Conservation (phyloP, 2,329 filamentous ascomycete species). For the Talaromyces sp. region DNA sequence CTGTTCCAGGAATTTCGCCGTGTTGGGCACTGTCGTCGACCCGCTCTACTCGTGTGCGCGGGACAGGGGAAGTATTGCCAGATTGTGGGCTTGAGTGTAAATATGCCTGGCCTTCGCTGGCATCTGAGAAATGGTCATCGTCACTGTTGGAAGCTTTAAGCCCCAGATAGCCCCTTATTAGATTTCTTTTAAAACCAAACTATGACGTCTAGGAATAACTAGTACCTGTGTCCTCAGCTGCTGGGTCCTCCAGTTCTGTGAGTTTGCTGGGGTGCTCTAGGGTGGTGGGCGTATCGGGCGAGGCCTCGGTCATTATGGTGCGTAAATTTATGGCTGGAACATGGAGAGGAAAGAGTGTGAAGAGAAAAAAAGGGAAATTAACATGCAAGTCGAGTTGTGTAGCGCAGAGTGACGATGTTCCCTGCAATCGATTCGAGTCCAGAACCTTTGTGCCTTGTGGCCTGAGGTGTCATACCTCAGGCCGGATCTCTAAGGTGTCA, state of each 20-base stretch:
- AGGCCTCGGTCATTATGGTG: constrained; percentile 41
- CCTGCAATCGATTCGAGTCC: constrained; percentile 36
- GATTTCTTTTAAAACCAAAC: neutral
- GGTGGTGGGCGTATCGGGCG: constrained; percentile 42
- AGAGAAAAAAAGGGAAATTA: constrained; percentile 15
- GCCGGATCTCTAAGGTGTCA: constrained; percentile 17
- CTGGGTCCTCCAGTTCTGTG: constrained; percentile 58
- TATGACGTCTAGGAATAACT: constrained; percentile 6
- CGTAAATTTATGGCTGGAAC: constrained; percentile 26
- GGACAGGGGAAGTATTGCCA: constrained; percentile 56
- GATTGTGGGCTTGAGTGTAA: constrained; percentile 41
- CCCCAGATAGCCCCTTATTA: neutral
- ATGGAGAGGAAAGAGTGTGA: constrained; percentile 15
- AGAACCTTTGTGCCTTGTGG: constrained; percentile 32
- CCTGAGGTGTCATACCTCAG: neutral
- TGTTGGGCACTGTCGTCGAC: constrained; percentile 62
- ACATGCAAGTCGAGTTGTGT: constrained; percentile 15
- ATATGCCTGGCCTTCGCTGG: constrained; percentile 57
- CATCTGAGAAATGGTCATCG: constrained; percentile 68
- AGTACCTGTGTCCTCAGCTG: constrained; percentile 59
- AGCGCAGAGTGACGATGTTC: constrained; percentile 29
- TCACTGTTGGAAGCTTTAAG: constrained; percentile 54
- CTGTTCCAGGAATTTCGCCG: constrained; percentile 64
- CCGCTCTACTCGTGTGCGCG: constrained; percentile 64
- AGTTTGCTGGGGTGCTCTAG: constrained; percentile 59